A percentile compares a stretch with the other conserved stretches of the same genome.
Evolutionary conservation across 129 eudicot species (phyloP).

Genomic region (Helianthus tuberosus): DNA sequence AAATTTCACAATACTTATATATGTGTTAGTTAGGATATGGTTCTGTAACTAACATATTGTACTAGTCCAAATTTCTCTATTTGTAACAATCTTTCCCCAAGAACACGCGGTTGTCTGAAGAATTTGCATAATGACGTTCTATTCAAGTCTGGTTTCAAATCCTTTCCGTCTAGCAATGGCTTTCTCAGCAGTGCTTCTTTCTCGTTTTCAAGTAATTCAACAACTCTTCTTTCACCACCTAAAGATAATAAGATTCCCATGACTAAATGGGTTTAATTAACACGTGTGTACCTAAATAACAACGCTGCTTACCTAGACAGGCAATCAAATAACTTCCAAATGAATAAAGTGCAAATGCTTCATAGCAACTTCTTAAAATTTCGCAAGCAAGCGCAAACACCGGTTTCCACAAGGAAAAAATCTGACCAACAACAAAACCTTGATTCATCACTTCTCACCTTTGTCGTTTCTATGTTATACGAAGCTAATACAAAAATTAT

Average conservation of each 20-base stretch:
- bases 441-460: neutral
- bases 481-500: neutral
- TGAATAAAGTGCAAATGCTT: slow-evolving; percentile 88
- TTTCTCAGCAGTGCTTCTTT: slow-evolving; percentile 51
- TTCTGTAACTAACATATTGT: slow-evolving; percentile 70
- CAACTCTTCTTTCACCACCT: slow-evolving; percentile 82
- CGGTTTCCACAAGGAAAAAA: slow-evolving; percentile 75
- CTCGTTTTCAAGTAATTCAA: slow-evolving; percentile 74
- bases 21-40: neutral
- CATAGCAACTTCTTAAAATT: slow-evolving; percentile 91
- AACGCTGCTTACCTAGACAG: slow-evolving; percentile 70
- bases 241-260: slow-evolving; percentile 14
- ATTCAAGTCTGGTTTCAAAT: slow-evolving; percentile 34
- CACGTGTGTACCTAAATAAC: neutral
- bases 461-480: neutral
- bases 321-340: slow-evolving; percentile 97
- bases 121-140: slow-evolving; percentile 50
- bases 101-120: slow-evolving; percentile 58
- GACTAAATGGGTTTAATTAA: slow-evolving; percentile 7
- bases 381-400: slow-evolving; percentile 78
- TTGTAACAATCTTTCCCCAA: slow-evolving; percentile 70
- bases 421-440: slow-evolving; percentile 40
- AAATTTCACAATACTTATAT: neutral
- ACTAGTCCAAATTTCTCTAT: slow-evolving; percentile 92
- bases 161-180: slow-evolving; percentile 66